Percentiles rank a stretch among this genome's conserved stretches.
phyloP scores from a whole-genome alignment of 345 rosid genomes.

The Eucalyptus curtisii region DNA sequence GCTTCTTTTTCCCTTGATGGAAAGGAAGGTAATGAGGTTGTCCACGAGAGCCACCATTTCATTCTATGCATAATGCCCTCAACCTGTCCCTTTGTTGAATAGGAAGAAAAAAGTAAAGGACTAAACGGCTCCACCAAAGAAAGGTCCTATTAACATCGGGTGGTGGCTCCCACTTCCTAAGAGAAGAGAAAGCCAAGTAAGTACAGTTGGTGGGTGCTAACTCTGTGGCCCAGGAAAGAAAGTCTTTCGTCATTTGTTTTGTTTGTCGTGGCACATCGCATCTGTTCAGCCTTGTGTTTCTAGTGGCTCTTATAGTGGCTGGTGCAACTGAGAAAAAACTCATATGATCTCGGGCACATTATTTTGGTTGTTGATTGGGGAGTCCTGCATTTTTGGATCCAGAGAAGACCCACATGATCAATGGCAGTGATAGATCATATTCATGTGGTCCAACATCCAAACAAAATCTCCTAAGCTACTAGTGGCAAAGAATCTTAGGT shows the following conservation, averaged over 20 bases:
- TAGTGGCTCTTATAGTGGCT: not conserved
- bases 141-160: not conserved
- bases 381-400: not conserved
- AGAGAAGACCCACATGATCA: not conserved
- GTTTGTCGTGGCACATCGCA: not conserved
- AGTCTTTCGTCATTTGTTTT: not conserved
- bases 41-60: conserved; percentile 37
- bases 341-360: not conserved
- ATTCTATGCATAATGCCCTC: not conserved
- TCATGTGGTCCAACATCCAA: not conserved
- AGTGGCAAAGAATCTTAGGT: not conserved
- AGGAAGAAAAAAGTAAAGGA: not conserved
- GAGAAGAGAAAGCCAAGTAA: not conserved
- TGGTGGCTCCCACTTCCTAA: not conserved
- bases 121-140: conserved; percentile 8
- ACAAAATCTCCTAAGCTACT: not conserved
- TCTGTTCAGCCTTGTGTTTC: not conserved
- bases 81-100: conserved; percentile 12
- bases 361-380: not conserved
- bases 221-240: not conserved
- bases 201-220: conserved; percentile 11
- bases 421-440: not conserved
- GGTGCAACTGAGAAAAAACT: not conserved
- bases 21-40: conserved; percentile 28
- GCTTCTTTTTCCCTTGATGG: conserved; percentile 13